Base-by-base conservation (phyloP, 129 eudicot genomes). In the Sambucus nigra region DNA sequence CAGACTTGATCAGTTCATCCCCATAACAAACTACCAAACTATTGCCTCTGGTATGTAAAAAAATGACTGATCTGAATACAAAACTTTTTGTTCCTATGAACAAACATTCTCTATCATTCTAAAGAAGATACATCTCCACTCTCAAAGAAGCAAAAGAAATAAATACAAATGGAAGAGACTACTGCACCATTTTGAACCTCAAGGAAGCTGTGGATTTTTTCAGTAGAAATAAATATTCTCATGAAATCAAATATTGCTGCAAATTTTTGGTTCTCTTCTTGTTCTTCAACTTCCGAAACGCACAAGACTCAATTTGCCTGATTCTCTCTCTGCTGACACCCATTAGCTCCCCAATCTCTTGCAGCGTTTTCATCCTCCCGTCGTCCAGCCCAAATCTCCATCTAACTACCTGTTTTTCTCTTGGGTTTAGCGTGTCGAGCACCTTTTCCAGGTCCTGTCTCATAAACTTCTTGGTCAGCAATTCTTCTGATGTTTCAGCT, bases 241-340 rank as follows among this genome's bases (percentile, higher is more conserved):
- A 83, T 45, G 78, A 63, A 57, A 58, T 23, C 74, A 73, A 42
- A 65, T 89, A 85, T 47, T 85, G 95, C 60, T 73, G 68, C 68
- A 89, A 53, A 58, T 64, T 60, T 55, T 81, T 75, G 22, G 76
- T 74, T 79, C 86, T 77, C 61, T 76, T 80, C 53, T 84, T 85
- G 77, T 64, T 81, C 73, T 77, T 76, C 70, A 91, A 66, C 76
- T 86, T 91, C 10, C 94, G 69, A 32, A 91, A 77, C 13, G 84
- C 95, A 19, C 68, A 65, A 1, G 84, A 58, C 59, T 91, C 99
- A 5, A 91, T 86, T 65, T 91, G 99, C 35, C 99, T 72, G 38
- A 91, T 72, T 71, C 99, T 79, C 44, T 91, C 99, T 48, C 99
- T 66, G 68, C 95, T 91, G 47, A 91, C 94, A 18, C 94, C 88